phyloP scores from a whole-genome alignment of 768 basidiomycete species.

The Clathrus columnatus region DNA sequence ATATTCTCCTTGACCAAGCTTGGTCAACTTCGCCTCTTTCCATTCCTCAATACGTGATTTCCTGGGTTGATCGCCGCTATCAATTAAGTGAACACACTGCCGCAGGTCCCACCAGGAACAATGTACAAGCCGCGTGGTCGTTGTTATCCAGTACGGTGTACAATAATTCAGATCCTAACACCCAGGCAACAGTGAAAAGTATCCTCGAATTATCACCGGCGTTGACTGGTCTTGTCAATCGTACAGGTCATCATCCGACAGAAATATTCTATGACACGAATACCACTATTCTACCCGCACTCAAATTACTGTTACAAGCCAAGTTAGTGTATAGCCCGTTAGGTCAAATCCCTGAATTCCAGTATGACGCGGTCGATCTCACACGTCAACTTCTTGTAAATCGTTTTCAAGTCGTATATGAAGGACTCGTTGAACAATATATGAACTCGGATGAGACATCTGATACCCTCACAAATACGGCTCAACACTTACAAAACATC shows the following conservation, averaged over 20 bases:
- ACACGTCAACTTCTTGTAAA: slow-evolving; percentile 33
- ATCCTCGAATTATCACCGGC: slow-evolving; percentile 30
- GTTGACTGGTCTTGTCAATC: slow-evolving; percentile 25
- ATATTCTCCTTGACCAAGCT: slow-evolving; percentile 32
- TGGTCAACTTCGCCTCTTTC: slow-evolving; percentile 29
- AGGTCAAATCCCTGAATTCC: slow-evolving; percentile 24
- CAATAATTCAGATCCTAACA: slow-evolving; percentile 25
- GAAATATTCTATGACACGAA: slow-evolving; percentile 30
- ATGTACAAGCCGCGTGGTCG: slow-evolving; percentile 27
- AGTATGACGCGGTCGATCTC: slow-evolving; percentile 31
- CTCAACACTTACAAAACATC: slow-evolving; percentile 23
- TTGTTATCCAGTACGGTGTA: slow-evolving; percentile 31
- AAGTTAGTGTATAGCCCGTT: slow-evolving; percentile 16
- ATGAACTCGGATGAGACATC: slow-evolving; percentile 18
- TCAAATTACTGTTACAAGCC: slow-evolving; percentile 11
- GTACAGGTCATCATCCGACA: slow-evolving; percentile 26
- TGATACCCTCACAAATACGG: slow-evolving; percentile 17
- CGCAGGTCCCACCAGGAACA: slow-evolving; percentile 14
- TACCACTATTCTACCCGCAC: slow-evolving; percentile 13
- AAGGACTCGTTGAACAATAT: slow-evolving; percentile 23
- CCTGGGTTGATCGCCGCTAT: slow-evolving; percentile 31
- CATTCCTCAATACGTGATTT: slow-evolving; percentile 23
- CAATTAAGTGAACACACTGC: slow-evolving; percentile 19
- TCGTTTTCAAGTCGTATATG: slow-evolving; percentile 27
- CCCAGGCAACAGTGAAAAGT: slow-evolving; percentile 29